Base-by-base conservation (phyloP, 345 rosid species). In the Litchi chinensis region DNA sequence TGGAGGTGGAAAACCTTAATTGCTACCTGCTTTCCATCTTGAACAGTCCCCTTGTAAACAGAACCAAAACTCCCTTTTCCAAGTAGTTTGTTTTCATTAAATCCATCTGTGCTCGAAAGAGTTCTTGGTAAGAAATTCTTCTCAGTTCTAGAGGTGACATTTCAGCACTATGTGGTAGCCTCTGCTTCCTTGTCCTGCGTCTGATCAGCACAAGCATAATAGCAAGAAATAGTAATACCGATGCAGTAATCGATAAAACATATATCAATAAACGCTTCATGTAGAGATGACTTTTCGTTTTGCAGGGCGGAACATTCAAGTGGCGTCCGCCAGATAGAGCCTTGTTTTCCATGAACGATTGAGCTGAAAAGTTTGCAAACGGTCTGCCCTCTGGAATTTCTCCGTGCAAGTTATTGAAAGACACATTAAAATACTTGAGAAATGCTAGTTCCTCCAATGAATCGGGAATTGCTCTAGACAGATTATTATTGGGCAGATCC, bases 321-420 rank as follows among this genome's bases (percentile, higher is more conserved):
- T 15, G 28, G 9, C 54, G 24, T 0, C 64, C 37, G 13, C 84
- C 82, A 18, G 82, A 79, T 4, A 84, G 64, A 0, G 28, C 77
- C 22, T 52, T 12, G 12, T 79, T 81, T 18, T 70, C 70, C 8
- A 64, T 32, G 60, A 81, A 84, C 5, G 79, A 76, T 22, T 10
- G 12, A 41, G 74, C 75, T 0, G 84, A 67, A 13, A 79, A 81
- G 21, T 81, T 81, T 40, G 0, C n/a, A n/a, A 84, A 84, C 1
- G 82, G 10, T 19, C 82, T 82, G 73, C 37, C 48, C 0, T 0
- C 40, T 2, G 81, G 84, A 66, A 81, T 65, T 73, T 76, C 81
- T 68, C 82, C 86, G 50, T 75, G 44, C 2, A 81, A 28, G 15
- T 28, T 22, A 4, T 84, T 81, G 78, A 84, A 81, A 65, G 82